Evolutionary conservation across 2,329 filamentous ascomycete genomes (phyloP).

Genomic region (Hypoxylon sp.): DNA sequence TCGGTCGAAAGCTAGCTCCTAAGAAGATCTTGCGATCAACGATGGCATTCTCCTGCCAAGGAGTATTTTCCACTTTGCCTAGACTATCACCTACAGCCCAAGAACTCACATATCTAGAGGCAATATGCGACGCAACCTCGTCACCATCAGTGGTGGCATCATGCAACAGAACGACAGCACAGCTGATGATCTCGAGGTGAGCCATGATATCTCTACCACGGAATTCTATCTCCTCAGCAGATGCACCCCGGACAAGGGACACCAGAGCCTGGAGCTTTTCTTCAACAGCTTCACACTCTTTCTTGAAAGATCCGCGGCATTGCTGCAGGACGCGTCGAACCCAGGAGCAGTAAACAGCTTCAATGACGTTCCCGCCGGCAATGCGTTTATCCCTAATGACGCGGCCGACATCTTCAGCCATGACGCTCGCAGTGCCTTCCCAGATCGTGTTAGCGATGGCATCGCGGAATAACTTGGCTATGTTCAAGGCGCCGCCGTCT

Average conservation of each 20-base stretch:
- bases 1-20: neutral
- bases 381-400: conserved; percentile 30
- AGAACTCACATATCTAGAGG: conserved; percentile 12
- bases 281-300: conserved; percentile 11
- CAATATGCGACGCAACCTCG: conserved; percentile 11
- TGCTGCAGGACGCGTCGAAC: neutral
- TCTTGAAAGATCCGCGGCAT: conserved; percentile 7
- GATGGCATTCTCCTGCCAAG: neutral
- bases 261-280: conserved; percentile 6
- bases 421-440: conserved; percentile 43
- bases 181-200: conserved; percentile 10
- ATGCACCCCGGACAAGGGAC: neutral
- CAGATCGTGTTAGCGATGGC: conserved; percentile 50
- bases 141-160: conserved; percentile 7
- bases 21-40: conserved; percentile 19
- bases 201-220: conserved; percentile 7
- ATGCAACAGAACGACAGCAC: conserved; percentile 11
- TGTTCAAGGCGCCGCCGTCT: conserved; percentile 65
- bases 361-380: conserved; percentile 19
- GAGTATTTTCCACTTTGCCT: neutral
- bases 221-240: conserved; percentile 7
- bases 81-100: neutral
- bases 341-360: conserved; percentile 25
- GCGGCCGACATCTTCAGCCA: conserved; percentile 30
- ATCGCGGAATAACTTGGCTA: conserved; percentile 68